Evolutionary conservation across 2,329 filamentous ascomycete genomes (phyloP), one percentile per base, ranked within the genome.

Genomic region (Cladophialophora immunda): DNA sequence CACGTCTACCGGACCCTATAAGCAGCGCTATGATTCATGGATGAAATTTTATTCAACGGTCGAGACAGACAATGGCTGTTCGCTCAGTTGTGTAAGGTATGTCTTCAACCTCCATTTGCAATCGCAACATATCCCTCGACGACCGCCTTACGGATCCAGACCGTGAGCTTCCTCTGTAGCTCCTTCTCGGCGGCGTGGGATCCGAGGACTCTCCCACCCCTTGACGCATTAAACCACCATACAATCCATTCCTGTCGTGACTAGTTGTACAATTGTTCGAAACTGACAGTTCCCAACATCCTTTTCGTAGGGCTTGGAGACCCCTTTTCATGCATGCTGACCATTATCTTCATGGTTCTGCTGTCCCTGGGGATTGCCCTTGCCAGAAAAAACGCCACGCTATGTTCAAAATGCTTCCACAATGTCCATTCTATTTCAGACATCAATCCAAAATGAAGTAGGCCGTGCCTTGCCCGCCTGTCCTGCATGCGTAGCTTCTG

Each of bases 361-460:
- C 52, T 62, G 50, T 27, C 27, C 36, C 17, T 34, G 22, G 29
- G 30, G 38, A 45, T 55, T 64, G 27, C 47, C 34, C 29, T 54
- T 66, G 32, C 64, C 64, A 62, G 53, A 66, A 58, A 58, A 47
- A 66, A 70, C 68, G 66, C 68, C 68, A 59, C 58, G 68, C 68
- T 68, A 62, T 70, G 64, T 65, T 63, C 62, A 66, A 63, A 70
- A 58, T 58, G 57, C 32, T 60, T 58, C 38, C 50, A 61, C 41
- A 66, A 57, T 64, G 50, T 60, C 63, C 60, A 29, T 66, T 66
- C 58, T 7, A 30, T 38, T 15, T 41, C 54, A 68, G 68, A 70
- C 68, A 70, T 70, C 64, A 70, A 52, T 54, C 58, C 66, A 59
- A 64, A 58, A 61, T 29, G 19, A 55, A 30, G 29, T 45, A 32